Evolutionary conservation across 78 protist genomes (phyloP).

Genomic region (Capsaspora owczarzaki): DNA sequence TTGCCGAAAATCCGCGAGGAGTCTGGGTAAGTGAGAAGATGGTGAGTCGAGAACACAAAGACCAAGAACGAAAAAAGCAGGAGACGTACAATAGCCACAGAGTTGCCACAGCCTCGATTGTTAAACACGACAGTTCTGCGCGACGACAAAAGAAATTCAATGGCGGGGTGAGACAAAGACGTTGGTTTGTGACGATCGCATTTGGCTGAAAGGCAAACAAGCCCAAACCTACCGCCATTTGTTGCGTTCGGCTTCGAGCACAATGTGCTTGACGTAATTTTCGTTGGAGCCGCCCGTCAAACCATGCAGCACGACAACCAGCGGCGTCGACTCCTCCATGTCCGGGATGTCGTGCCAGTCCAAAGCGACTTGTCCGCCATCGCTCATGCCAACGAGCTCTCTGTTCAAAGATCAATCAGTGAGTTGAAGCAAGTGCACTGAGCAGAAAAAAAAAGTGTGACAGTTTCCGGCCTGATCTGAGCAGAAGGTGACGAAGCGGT

Average conservation of each 20-base stretch:
- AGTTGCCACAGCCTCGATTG: not conserved
- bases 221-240: not conserved
- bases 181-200: too few relatives aligned
- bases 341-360: not conserved
- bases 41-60: not conserved
- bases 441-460: too few relatives aligned
- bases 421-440: too few relatives aligned
- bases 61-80: not conserved
- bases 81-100: not conserved
- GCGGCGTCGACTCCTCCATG: not conserved
- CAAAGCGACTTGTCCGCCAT: not conserved
- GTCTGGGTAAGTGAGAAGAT: not conserved
- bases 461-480: too few relatives aligned
- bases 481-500: too few relatives aligned
- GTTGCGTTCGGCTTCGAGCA: not conserved
- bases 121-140: constrained; percentile 2
- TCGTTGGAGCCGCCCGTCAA: constrained; percentile 2
- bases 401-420: too few relatives aligned
- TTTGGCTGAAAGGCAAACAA: too few relatives aligned
- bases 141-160: too few relatives aligned
- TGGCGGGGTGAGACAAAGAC: too few relatives aligned
- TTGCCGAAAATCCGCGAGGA: not conserved
- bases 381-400: not conserved
- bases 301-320: not conserved
- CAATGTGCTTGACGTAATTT: not conserved